Percentiles rank a stretch among this genome's conserved stretches.
Evolutionary conservation across 306 rosid species (phyloP).

Genomic region (Vigna reflexopilosa): DNA sequence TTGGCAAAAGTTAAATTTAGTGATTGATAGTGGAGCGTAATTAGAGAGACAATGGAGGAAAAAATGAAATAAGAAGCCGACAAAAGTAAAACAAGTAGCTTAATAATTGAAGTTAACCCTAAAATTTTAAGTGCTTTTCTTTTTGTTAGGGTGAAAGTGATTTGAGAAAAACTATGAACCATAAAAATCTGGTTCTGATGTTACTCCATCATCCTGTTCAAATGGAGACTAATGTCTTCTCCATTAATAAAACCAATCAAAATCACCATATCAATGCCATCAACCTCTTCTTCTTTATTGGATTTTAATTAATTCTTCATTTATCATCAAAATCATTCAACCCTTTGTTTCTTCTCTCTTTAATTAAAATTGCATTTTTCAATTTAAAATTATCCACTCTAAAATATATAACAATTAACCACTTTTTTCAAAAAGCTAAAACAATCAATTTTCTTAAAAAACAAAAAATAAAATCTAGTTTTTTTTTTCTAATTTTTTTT

Average conservation of each 20-base stretch:
- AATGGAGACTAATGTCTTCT: not conserved
- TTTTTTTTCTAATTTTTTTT: too few relatives aligned
- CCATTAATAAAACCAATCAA: not conserved
- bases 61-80: slow-evolving; percentile 38
- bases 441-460: too few relatives aligned
- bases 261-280: slow-evolving; percentile 13
- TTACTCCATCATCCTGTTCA: slow-evolving; percentile 2
- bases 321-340: not conserved
- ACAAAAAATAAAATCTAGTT: too few relatives aligned
- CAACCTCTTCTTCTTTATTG: slow-evolving; percentile 10
- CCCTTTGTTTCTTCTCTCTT: not conserved
- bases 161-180: slow-evolving; percentile 43
- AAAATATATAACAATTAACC: not conserved
- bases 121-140: slow-evolving; percentile 27
- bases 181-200: slow-evolving; percentile 2
- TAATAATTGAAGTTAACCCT: slow-evolving; percentile 48
- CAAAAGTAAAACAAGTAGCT: slow-evolving; percentile 42
- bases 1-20: not conserved
- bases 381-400: not conserved
- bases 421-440: too few relatives aligned
- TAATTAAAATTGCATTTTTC: not conserved
- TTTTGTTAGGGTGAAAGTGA: slow-evolving; percentile 37
- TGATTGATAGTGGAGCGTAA: not conserved
- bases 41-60: slow-evolving; percentile 31
- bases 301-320: not conserved